phyloP scores from a whole-genome alignment of 2,329 filamentous ascomycete species.

The Pleoardoris graminearum region DNA sequence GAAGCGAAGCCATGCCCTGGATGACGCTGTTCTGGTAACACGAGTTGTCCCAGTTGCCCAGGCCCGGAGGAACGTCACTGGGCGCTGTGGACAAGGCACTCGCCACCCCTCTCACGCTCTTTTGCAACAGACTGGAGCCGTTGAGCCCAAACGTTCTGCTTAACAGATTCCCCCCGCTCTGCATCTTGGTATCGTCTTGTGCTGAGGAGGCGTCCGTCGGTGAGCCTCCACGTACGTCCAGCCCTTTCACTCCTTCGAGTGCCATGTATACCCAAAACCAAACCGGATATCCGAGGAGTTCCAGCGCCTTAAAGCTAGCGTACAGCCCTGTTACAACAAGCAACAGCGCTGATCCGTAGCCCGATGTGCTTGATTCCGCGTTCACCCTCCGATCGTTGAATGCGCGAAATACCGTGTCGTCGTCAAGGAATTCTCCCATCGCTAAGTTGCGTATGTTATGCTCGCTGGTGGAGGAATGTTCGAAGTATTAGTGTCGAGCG shows the following conservation, averaged over 20 bases:
- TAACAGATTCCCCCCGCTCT: constrained; percentile 29
- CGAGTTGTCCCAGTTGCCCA: constrained; percentile 92
- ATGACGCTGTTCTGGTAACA: constrained; percentile 98
- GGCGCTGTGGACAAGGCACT: constrained; percentile 41
- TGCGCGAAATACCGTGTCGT: constrained; percentile 11
- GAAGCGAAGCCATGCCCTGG: constrained; percentile 74
- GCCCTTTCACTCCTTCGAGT: constrained; percentile 19
- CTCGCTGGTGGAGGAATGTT: not conserved
- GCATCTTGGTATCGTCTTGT: constrained; percentile 22
- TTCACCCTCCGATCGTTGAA: constrained; percentile 11
- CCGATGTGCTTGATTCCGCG: constrained; percentile 13
- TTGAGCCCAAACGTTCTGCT: constrained; percentile 45
- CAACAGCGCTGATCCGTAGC: constrained; percentile 23
- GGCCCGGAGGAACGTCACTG: constrained; percentile 57
- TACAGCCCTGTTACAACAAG: constrained; percentile 27
- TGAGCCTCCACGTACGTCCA: constrained; percentile 9
- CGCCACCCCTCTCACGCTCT: constrained; percentile 38
- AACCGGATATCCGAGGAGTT: constrained; percentile 36
- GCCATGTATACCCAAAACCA: constrained; percentile 55
- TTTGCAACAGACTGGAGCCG: constrained; percentile 42
- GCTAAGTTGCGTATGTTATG: not conserved
- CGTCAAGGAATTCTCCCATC: constrained; percentile 7
- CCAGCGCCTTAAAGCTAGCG: constrained; percentile 34
- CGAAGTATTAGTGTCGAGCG: not conserved
- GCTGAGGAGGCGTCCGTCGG: constrained; percentile 12